Percentiles rank a stretch among this genome's conserved stretches.
phyloP scores from a whole-genome alignment of 768 basidiomycete genomes.

The Clitopilus hobsonii region DNA sequence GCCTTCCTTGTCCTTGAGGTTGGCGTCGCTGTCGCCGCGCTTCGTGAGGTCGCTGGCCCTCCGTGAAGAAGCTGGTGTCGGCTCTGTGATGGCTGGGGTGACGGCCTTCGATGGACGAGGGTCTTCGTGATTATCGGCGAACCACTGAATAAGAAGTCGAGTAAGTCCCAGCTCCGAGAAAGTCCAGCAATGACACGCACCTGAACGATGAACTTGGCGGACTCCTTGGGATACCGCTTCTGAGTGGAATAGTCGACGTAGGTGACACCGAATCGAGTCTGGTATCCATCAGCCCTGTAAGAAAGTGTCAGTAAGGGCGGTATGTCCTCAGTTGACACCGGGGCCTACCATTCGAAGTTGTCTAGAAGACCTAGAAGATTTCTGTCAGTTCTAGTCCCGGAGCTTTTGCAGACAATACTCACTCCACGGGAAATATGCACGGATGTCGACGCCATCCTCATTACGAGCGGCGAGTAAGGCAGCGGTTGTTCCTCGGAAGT shows the following conservation, averaged over 20 bases:
- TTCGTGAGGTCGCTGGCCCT: constrained; percentile 1
- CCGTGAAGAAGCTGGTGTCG: neutral
- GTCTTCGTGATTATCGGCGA: constrained; percentile 22
- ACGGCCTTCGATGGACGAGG: constrained; percentile 1
- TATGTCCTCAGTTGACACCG: neutral
- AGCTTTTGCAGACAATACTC: constrained; percentile 14
- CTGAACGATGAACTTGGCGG: constrained; percentile 52
- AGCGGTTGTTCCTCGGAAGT: constrained; percentile 55
- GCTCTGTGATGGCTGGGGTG: too few species aligned
- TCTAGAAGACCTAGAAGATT: constrained; percentile 53
- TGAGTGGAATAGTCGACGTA: constrained; percentile 71
- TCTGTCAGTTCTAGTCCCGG: neutral
- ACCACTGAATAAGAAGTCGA: constrained; percentile 29
- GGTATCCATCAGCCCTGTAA: constrained; percentile 59
- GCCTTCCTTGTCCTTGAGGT: neutral
- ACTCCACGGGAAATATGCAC: constrained; percentile 70
- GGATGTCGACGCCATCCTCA: constrained; percentile 60
- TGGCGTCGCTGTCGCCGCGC: constrained; percentile 3
- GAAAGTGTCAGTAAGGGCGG: neutral
- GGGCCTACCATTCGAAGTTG: constrained; percentile 60
- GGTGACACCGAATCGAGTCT: constrained; percentile 65
- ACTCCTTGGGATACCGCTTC: constrained; percentile 60
- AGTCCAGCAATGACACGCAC: constrained; percentile 22
- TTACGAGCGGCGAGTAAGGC: constrained; percentile 52
- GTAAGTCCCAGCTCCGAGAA: neutral